Percentiles rank a stretch among this genome's conserved stretches.
phyloP scores from a whole-genome alignment of 768 basidiomycete genomes.

The Daedaleopsis nitida region DNA sequence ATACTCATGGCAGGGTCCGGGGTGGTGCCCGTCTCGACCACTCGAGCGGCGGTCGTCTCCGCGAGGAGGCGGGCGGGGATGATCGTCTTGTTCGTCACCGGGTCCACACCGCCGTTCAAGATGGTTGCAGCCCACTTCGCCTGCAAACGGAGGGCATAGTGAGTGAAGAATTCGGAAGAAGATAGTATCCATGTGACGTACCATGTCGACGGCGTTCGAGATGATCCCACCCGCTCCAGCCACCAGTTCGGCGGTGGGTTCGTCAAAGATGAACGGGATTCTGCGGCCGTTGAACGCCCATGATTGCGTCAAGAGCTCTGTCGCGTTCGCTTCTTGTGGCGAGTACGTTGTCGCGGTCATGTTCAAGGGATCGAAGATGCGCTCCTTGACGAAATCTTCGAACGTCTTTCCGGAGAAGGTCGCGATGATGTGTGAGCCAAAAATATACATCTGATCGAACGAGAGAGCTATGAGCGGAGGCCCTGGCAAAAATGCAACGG shows the following conservation, averaged over 20 bases:
- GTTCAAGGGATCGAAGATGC: conserved; percentile 41
- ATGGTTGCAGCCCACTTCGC: conserved; percentile 40
- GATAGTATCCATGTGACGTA: conserved; percentile 19
- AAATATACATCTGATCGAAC: conserved; percentile 40
- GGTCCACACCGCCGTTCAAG: conserved; percentile 37
- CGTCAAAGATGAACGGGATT: conserved; percentile 35
- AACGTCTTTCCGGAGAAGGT: conserved; percentile 37
- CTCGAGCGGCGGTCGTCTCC: conserved; percentile 35
- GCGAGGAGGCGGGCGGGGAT: conserved; percentile 35
- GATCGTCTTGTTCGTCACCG: conserved; percentile 32
- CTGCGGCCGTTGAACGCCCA: conserved; percentile 37
- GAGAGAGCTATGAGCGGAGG: background rate
- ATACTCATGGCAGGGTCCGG: conserved; percentile 28
- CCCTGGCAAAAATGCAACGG: background rate
- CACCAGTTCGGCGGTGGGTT: conserved; percentile 20
- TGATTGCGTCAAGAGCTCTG: conserved; percentile 36
- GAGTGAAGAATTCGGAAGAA: background rate
- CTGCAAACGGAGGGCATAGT: conserved; percentile 25
- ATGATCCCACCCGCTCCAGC: conserved; percentile 48
- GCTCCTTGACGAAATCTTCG: conserved; percentile 41
- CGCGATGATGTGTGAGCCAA: conserved; percentile 36
- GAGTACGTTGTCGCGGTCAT: conserved; percentile 46
- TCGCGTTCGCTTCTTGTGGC: conserved; percentile 31
- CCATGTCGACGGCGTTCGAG: conserved; percentile 45
- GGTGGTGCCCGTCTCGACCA: conserved; percentile 24